These are phyloP conservation scores for Cryptomeria japonica DNA, from an alignment of 75 land plant genomes.

Conservation along the genomic window DNA sequence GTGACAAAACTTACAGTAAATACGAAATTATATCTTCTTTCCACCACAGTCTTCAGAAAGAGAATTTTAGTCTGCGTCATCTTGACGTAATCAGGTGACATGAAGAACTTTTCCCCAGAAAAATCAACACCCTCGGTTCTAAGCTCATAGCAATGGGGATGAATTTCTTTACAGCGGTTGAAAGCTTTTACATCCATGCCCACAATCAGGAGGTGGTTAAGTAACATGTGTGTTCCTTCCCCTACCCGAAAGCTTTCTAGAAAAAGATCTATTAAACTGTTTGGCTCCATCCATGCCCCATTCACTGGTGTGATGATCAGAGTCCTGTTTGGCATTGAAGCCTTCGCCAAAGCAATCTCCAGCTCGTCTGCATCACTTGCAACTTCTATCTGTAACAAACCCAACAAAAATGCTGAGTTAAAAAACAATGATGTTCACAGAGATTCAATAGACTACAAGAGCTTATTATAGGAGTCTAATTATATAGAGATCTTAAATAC, in stretches of 20 bases:
- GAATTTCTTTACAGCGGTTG: too few species aligned
- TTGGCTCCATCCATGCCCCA: constrained; percentile 58
- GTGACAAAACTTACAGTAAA: constrained; percentile 36
- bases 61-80: constrained; percentile 44
- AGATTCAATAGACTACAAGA: too few species aligned
- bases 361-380: constrained; percentile 30
- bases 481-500: too few species aligned
- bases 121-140: constrained; percentile 33
- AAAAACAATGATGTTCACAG: not conserved
- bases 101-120: constrained; percentile 30
- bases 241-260: constrained; percentile 63
- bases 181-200: constrained; percentile 36
- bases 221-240: constrained; percentile 33
- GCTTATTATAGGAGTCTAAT: too few species aligned
- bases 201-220: constrained; percentile 50
- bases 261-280: constrained; percentile 72
- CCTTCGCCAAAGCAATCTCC: constrained; percentile 30
- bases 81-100: constrained; percentile 37
- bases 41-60: constrained; percentile 36
- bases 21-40: not conserved
- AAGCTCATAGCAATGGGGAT: too few species aligned
- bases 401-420: not conserved
- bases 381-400: not conserved
- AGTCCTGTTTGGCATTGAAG: constrained; percentile 63
- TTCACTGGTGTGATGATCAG: constrained; percentile 69